A percentile compares a stretch with the other conserved stretches of the same genome.
Evolutionary conservation across 208 protist genomes (phyloP).

Genomic region (Crithidia mellificae): DNA sequence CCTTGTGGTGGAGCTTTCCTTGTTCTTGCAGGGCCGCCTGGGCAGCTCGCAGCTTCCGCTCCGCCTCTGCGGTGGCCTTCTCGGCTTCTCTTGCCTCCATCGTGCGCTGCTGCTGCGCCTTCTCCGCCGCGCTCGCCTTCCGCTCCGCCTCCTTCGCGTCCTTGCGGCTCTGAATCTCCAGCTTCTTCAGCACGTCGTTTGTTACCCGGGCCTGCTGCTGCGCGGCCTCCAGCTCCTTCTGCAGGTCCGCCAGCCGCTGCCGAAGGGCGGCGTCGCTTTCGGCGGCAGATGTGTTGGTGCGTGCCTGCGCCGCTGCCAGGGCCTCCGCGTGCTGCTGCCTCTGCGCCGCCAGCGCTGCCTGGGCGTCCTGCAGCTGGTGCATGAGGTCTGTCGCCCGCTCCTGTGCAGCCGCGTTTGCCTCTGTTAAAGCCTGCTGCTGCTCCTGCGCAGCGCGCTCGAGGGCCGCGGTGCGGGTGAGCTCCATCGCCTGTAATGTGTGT

Average conservation of each 20-base stretch:
- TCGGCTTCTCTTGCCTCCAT: background rate
- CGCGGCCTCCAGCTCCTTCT: conserved; percentile 5
- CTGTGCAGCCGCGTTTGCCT: background rate
- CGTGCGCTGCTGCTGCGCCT: conserved; percentile 4
- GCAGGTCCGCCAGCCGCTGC: conserved; percentile 2
- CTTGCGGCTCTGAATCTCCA: conserved; percentile 5
- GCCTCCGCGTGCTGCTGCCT: background rate
- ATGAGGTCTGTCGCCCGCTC: background rate
- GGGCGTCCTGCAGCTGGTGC: background rate
- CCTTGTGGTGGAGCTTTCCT: conserved; percentile 13
- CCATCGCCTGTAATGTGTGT: background rate
- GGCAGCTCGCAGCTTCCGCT: conserved; percentile 5
- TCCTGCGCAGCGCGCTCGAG: conserved; percentile 1
- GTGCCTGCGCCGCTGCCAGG: background rate
- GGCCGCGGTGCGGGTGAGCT: background rate
- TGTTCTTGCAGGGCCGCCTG: conserved; percentile 18
- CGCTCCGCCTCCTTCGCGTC: conserved; percentile 14
- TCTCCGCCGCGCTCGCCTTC: background rate
- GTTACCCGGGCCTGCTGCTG: conserved; percentile 2
- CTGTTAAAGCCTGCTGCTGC: conserved; percentile 7
- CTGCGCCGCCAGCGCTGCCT: conserved; percentile 13
- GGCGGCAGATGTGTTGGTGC: background rate
- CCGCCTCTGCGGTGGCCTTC: conserved; percentile 10
- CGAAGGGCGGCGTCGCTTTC: background rate
- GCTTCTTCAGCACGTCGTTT: conserved; percentile 14